A percentile compares a stretch with the other conserved stretches of the same genome.
These are phyloP conservation scores for Sergeia podlipaevii DNA, from an alignment of 208 protist genomes.

Conservation along the genomic window DNA sequence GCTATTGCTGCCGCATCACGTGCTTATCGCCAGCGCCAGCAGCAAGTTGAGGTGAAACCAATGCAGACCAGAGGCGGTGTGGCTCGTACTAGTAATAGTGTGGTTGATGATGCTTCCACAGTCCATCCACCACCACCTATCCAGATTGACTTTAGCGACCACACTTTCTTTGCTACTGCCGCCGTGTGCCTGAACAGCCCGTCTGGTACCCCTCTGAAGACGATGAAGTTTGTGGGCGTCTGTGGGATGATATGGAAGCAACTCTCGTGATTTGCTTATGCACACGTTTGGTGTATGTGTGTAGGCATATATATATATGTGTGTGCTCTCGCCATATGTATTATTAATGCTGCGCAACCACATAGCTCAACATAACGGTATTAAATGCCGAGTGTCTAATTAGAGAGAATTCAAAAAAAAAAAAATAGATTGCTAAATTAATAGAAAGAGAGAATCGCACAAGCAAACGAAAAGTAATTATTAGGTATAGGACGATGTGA, in stretches of 20 bases:
- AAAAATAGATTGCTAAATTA: too few species aligned
- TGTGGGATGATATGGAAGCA: constrained; percentile 70
- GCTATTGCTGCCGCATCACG: constrained; percentile 18
- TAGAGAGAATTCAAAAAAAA: too few species aligned
- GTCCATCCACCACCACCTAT: constrained; percentile 15
- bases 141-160: constrained; percentile 44
- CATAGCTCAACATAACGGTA: too few species aligned
- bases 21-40: constrained; percentile 1
- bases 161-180: constrained; percentile 37
- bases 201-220: constrained; percentile 11
- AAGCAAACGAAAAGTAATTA: too few species aligned
- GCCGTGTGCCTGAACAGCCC: constrained; percentile 27
- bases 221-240: constrained; percentile 45
- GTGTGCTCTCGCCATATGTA: background rate
- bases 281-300: background rate
- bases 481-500: too few species aligned
- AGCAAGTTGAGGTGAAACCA: too few species aligned
- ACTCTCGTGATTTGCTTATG: background rate
- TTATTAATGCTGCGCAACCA: background rate
- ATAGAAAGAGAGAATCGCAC: too few species aligned
- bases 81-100: background rate
- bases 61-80: too few species aligned
- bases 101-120: background rate
- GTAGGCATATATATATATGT: background rate
- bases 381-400: too few species aligned